These are phyloP conservation scores for Monosporozyma yasuniensis DNA, from an alignment of 805 yeast species.

Conservation along the genomic window DNA sequence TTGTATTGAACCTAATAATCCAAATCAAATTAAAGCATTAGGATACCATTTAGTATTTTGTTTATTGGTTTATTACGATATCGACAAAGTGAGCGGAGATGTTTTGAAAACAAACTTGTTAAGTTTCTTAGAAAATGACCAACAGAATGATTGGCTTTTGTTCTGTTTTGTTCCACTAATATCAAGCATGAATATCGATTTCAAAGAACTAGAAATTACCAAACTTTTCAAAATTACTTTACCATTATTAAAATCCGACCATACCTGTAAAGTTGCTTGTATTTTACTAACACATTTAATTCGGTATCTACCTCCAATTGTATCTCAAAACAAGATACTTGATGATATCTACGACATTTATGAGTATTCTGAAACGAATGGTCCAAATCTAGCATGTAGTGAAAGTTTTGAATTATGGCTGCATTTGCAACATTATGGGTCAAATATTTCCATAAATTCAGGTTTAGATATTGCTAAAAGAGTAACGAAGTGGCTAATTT, in stretches of 20 bases:
- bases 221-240: conserved; percentile 27
- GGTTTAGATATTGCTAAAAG: conserved; percentile 26
- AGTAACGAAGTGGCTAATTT: conserved; percentile 43
- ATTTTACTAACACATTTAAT: conserved; percentile 14
- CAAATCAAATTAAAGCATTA: conserved; percentile 5
- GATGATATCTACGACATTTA: conserved; percentile 42
- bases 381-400: conserved; percentile 43
- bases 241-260: conserved; percentile 26
- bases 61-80: conserved; percentile 5
- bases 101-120: conserved; percentile 9
- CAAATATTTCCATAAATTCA: conserved; percentile 26
- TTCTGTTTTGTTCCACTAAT: conserved; percentile 18
- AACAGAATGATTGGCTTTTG: conserved; percentile 15
- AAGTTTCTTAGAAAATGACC: conserved; percentile 12
- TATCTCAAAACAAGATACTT: conserved; percentile 34
- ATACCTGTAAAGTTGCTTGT: conserved; percentile 20
- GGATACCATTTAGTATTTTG: conserved; percentile 20
- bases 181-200: conserved; percentile 6
- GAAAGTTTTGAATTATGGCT: conserved; percentile 51
- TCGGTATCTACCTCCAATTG: conserved; percentile 13
- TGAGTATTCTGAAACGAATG: conserved; percentile 50
- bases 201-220: conserved; percentile 10
- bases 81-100: neutral
- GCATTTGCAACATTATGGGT: conserved; percentile 32
- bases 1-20: conserved; percentile 9